Evolutionary conservation across 345 rosid species (phyloP).

Genomic region (Rhodamnia argentea): DNA sequence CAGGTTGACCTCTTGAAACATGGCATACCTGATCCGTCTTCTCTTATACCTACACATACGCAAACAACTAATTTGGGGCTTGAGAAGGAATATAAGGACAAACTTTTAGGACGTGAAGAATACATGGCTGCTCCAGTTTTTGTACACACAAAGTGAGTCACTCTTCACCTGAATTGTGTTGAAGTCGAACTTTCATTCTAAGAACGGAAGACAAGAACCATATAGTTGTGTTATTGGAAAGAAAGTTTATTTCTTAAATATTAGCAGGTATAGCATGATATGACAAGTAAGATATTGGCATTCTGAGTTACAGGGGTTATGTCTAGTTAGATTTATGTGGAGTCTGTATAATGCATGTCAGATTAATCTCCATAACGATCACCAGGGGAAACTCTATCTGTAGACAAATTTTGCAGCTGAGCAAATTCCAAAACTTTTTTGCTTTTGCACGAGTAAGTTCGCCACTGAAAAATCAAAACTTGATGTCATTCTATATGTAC

Average conservation of each 20-base stretch:
- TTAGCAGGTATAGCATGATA: neutral
- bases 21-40: slow-evolving; percentile 81
- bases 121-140: slow-evolving; percentile 67
- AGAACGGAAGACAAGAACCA: neutral
- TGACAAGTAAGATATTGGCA: neutral
- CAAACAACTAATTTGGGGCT: slow-evolving; percentile 30
- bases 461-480: neutral
- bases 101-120: slow-evolving; percentile 37
- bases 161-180: slow-evolving; percentile 2
- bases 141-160: slow-evolving; percentile 70
- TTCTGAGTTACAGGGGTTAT: neutral
- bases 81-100: slow-evolving; percentile 46
- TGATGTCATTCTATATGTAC: neutral
- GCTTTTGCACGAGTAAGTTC: neutral
- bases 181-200: neutral
- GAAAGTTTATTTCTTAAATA: neutral
- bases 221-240: neutral
- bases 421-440: neutral
- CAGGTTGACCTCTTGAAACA: slow-evolving; percentile 87
- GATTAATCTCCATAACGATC: neutral
- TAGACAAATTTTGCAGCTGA: neutral
- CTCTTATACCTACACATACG: slow-evolving; percentile 23
- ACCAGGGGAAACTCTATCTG: neutral
- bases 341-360: neutral
- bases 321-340: neutral